Percentiles rank a stretch among this genome's conserved stretches.
Evolutionary conservation across 1,139 yeast genomes (phyloP).

Genomic region (Blastobotrys elegans): DNA sequence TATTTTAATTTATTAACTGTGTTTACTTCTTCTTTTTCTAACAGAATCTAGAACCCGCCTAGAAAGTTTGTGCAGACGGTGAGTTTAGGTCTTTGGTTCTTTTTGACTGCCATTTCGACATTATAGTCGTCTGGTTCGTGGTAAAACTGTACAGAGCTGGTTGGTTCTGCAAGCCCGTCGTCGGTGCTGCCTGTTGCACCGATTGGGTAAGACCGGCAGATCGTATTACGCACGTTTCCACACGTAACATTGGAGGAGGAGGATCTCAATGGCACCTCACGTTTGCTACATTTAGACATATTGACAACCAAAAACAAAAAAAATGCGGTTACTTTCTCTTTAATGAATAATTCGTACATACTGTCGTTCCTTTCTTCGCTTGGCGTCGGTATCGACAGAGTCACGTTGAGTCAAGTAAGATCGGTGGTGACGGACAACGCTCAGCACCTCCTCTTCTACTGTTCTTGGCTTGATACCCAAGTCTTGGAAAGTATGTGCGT

Average conservation of each 20-base stretch:
- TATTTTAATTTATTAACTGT: background rate
- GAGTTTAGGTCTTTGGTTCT: constrained; percentile 16
- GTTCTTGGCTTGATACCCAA: constrained; percentile 68
- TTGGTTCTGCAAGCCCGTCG: too few species aligned
- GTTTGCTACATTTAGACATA: too few species aligned
- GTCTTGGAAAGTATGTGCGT: constrained; percentile 63
- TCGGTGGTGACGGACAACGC: constrained; percentile 46
- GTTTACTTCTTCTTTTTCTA: too few species aligned
- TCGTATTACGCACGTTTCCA: too few species aligned
- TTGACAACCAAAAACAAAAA: background rate
- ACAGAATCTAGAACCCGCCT: constrained; percentile 13
- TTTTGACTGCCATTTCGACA: constrained; percentile 6
- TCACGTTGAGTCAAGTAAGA: constrained; percentile 34
- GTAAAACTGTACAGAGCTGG: constrained; percentile 11
- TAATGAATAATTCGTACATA: constrained; percentile 32
- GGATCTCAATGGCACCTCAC: too few species aligned
- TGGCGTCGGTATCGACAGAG: constrained; percentile 33
- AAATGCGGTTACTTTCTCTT: background rate
- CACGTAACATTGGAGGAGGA: too few species aligned
- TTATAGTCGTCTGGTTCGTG: constrained; percentile 19
- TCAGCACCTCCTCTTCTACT: constrained; percentile 64
- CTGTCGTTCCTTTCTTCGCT: constrained; percentile 32
- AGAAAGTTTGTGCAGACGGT: constrained; percentile 16
- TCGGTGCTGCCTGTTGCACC: too few species aligned
- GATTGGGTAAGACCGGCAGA: too few species aligned